These are phyloP conservation scores for Eragrostis tef DNA, from an alignment of 202 grass and related monocot species.

Conservation along the genomic window DNA sequence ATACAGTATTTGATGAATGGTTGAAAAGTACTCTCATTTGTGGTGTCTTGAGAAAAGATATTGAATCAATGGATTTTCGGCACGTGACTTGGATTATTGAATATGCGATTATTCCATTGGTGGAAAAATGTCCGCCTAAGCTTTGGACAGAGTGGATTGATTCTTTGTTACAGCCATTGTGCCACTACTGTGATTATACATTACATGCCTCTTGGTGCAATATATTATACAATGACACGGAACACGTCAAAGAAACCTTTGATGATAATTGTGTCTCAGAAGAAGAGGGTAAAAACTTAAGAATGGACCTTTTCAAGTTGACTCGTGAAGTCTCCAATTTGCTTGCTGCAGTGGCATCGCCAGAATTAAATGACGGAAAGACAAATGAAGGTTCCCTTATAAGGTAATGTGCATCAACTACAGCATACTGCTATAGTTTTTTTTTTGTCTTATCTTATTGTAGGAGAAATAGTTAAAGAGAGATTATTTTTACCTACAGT, in stretches of 20 bases:
- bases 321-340: neutral
- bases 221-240: neutral
- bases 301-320: slow-evolving; percentile 23
- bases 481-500: neutral
- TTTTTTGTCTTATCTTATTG: neutral
- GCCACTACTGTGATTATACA: slow-evolving; percentile 4
- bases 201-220: slow-evolving; percentile 15
- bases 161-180: slow-evolving; percentile 15
- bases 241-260: slow-evolving; percentile 23
- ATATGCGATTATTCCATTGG: slow-evolving; percentile 19
- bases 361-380: neutral
- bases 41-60: slow-evolving; percentile 24
- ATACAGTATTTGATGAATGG: neutral
- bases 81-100: slow-evolving; percentile 31
- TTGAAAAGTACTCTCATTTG: slow-evolving; percentile 16
- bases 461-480: neutral
- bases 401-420: neutral
- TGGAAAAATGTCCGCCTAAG: slow-evolving; percentile 14
- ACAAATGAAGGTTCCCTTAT: slow-evolving; percentile 3
- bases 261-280: neutral
- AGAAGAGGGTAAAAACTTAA: neutral
- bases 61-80: slow-evolving; percentile 32
- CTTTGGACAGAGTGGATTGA: slow-evolving; percentile 25
- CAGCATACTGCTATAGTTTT: neutral
- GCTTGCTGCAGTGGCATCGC: slow-evolving; percentile 1